Base-by-base conservation (phyloP, 331 rosid genomes). In the Pyracantha coccinea region DNA sequence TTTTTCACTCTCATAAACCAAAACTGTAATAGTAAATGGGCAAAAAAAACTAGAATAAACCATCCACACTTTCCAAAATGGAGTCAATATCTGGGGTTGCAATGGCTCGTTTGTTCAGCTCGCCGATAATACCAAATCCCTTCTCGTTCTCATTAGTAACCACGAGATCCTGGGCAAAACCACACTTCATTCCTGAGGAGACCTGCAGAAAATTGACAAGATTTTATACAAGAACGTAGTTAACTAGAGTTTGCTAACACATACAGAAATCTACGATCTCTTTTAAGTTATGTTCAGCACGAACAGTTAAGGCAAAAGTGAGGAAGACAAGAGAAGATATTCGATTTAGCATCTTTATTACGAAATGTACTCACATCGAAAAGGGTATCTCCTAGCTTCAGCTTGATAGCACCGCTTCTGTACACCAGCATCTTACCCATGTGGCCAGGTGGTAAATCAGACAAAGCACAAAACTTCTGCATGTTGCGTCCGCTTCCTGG, bases 401-500 rank as follows among this genome's bases (percentile, higher is more conserved):
- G 69, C 85, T 88, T 94, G 84, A 92, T 60, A 52, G 84, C 87
- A 77, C 97, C 98, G 64, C 97, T 91, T 83, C 16, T 85, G 84
- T 93, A 91, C 53, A 91, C 89, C 10, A 89, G 81, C 95, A 91
- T 85, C 88, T 93, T 91, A 45, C 98, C 98, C 80, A 93, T 83
- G 73, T 80, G 83, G 70, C 97, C 98, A 13, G 87, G 70, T 74
- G 97, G 90, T 77, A 90, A n/a, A 28, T 87, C 90, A 8, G 78
- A 58, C 83, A 85, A 66, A 66, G 82, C 69, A 75, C 79, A 74
- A 13, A 83, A 70, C 75, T 72, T 85, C n/a, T 53, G 80, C 17
- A 2, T 68, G 23, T 77, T 35, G 69, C 5, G 69, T 4, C 77
- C 60, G 19, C 74, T 83, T 50, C 63, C 55, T 4, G 74, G 69